Evolutionary conservation across 1,284 basidiomycete species (phyloP), one percentile per base, ranked within the genome.

Genomic region (Sanghuangporus baumii): DNA sequence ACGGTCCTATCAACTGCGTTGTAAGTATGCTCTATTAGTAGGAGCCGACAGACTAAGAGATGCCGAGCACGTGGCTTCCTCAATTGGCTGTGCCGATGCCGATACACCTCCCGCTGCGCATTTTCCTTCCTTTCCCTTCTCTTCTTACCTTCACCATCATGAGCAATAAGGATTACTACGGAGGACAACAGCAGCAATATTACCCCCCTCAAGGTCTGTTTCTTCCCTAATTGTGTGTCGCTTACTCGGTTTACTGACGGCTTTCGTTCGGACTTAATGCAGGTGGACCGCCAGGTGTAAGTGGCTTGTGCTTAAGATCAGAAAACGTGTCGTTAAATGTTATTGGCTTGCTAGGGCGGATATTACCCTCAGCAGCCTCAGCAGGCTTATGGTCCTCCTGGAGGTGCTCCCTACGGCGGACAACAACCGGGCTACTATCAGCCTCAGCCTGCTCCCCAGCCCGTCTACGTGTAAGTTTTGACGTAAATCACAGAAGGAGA

Each of bases 351-450:
- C 5, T 38, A 60, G 59, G 59, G 59, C 55, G 86, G 85, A 46
- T 90, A 90, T 72, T 90, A 91, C 70, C 89, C 89, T 61, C 88
- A 89, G 72, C 83, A 86, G 73, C 89, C 89, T 14, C 85, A 82
- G 65, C 85, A 88, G 69, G 78, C 86, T 0, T 90, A 91, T 71
- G 72, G 73, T 1, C 74, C 74, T 63, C 70, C 68, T n/a, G 67
- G 48, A 54, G 52, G 52, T 46, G 43, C 43, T n/a, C 43, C 43
- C 31, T 54, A 54, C 16, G 58, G 59, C 11, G 38, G 43, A n/a
- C 58, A 46, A 40, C 62, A 16, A 16, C 26, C 2, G 26, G 38
- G 43, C n/a, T 65, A 67, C 56, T 88, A 88, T 69, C 87, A 87
- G 66, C 83, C 86, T 6, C 86, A 88, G 62, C 86, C 85, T 9